Base-by-base conservation (phyloP, 768 basidiomycete species). In the Fistulinella prunicolor region DNA sequence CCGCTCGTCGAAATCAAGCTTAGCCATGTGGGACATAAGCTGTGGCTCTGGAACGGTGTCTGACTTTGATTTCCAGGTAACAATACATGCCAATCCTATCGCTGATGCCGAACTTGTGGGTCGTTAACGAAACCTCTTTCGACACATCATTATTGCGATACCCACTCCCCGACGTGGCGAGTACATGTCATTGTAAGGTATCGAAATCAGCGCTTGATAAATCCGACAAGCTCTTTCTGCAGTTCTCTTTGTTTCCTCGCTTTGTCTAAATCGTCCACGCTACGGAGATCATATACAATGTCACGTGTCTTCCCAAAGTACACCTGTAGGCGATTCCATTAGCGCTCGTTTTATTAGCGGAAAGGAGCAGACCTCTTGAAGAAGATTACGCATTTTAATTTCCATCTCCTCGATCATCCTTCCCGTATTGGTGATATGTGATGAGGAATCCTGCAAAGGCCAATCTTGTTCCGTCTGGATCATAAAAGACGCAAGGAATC, bases 331-430 rank as follows among this genome's bases (percentile, higher is more conserved):
- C 39, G 42, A n/a, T 35, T 20, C 0, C 4, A 38, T 67, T 19
- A 67, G 44, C 4, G 16, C n/a, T 42, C 3, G 19, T 42, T 42
- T 34, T 17, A 34, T 41, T 6, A 42, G 38, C 29, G 17, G 21
- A 51, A 46, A 42, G 24, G 48, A 21, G 34, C 72, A 38, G 50
- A 83, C 90, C 75, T 94, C 91, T 68, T 92, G 89, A 40, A 99
- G 75, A 47, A 93, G 73, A 68, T 96, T 96, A 32, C 96, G 81
- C 92, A 98, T 94, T 74, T 98, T 98, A 66, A 94, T 92, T 70
- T 99, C 96, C 91, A 95, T 94, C 55, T 98, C 96, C 68, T 99
- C 96, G 54, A 99, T 85, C 85, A 97, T 87, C 56, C 79, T 80
- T 5, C 96, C 96, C n/a, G 86, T 85, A 68, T 98, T 98, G 36